phyloP scores from a whole-genome alignment of 2,329 filamentous ascomycete genomes.

The Rugonectria rugulosa region DNA sequence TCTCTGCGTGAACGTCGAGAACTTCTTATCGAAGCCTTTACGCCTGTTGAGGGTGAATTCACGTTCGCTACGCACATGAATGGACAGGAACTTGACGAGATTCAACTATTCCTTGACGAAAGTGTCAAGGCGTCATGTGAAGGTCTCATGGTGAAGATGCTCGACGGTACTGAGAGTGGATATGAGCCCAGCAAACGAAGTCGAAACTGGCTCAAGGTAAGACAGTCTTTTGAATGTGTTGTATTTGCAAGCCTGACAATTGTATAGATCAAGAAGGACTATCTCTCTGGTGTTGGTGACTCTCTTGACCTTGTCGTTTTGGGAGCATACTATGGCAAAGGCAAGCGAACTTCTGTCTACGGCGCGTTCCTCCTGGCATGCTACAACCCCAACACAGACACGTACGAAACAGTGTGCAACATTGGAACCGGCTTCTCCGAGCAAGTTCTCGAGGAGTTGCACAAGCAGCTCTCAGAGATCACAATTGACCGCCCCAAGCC shows the following conservation, averaged over 20 bases:
- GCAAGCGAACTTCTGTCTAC: constrained; percentile 95
- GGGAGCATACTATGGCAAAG: constrained; percentile 91
- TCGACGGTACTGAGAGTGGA: constrained; percentile 89
- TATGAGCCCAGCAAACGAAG: constrained; percentile 97
- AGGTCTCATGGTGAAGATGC: constrained; percentile 99
- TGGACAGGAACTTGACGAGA: constrained; percentile 89
- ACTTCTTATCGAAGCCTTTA: constrained; percentile 76
- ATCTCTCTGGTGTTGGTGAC: constrained; percentile 91
- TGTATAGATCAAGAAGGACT: constrained; percentile 91
- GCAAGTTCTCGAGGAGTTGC: constrained; percentile 86
- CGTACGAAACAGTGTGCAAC: constrained; percentile 96
- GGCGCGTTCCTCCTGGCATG: constrained; percentile 95
- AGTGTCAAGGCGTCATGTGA: constrained; percentile 96
- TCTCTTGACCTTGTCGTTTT: constrained; percentile 96
- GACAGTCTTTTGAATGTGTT: constrained; percentile 3
- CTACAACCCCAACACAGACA: constrained; percentile 81
- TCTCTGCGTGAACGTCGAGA: constrained; percentile 83
- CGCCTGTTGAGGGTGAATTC: constrained; percentile 86
- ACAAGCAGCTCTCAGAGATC: constrained; percentile 76
- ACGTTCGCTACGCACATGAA: constrained; percentile 87
- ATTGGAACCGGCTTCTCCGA: constrained; percentile 98
- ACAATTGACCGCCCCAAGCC: constrained; percentile 92
- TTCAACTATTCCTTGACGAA: constrained; percentile 90
- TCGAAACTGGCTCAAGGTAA: constrained; percentile 96
- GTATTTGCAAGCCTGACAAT: constrained; percentile 61